These are phyloP conservation scores for Globisporangium orthogonon DNA, from an alignment of 352 stramenopile species.

Conservation along the genomic window DNA sequence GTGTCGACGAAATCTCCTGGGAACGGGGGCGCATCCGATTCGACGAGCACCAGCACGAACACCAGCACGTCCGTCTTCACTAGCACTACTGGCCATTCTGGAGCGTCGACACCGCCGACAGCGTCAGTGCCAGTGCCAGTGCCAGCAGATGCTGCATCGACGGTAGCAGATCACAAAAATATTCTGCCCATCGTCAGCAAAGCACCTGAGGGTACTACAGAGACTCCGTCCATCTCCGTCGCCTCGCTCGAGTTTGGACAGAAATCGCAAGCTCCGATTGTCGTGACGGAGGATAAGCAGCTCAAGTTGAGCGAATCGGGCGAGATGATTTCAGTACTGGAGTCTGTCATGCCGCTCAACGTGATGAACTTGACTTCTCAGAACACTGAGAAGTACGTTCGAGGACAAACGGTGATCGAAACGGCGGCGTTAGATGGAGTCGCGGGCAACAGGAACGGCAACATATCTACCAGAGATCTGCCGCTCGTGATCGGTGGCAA, in stretches of 20 bases:
- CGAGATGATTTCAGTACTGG: neutral
- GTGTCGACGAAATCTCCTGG: no score
- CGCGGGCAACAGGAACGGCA: neutral
- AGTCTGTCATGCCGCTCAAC: constrained; percentile 3
- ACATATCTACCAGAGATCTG: neutral
- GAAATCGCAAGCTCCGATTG: neutral
- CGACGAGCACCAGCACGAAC: no score
- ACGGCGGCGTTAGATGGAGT: neutral
- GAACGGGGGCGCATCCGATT: no score
- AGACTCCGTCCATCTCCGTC: neutral
- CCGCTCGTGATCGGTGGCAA: constrained; percentile 12
- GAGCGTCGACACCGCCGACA: no score
- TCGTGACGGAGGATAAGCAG: constrained; percentile 5
- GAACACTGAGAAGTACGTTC: constrained; percentile 18
- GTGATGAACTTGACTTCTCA: constrained; percentile 6
- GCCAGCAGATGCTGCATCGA: no score
- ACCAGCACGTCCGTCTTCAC: no score
- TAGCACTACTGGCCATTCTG: no score
- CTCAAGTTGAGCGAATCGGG: constrained; percentile 5
- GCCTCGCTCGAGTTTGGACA: constrained; percentile 1
- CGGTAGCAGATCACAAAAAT: no score
- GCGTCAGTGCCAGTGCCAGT: no score
- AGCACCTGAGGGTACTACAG: no score
- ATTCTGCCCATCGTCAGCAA: no score
- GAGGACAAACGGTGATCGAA: constrained; percentile 16